Conservation (phyloP, 2,329 filamentous ascomycete species). For the Coleophoma eucalyptorum region DNA sequence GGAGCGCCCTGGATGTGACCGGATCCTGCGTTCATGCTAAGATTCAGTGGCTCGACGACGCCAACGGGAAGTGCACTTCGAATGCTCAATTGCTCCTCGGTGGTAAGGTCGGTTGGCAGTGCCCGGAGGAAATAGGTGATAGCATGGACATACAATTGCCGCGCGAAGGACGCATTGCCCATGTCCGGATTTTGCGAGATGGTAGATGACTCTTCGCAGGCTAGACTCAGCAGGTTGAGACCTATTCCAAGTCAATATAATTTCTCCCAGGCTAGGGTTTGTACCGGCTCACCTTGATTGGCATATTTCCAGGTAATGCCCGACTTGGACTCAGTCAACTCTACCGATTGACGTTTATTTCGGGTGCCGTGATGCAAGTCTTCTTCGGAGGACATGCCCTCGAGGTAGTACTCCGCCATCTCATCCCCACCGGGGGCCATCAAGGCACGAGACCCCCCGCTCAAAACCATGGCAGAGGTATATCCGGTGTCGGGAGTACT, state of each 20-base stretch:
- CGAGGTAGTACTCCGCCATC: constrained; percentile 10
- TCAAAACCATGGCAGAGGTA: constrained; percentile 17
- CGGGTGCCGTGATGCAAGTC: constrained; percentile 4
- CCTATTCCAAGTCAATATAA: constrained; percentile 26
- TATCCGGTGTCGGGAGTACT: constrained; percentile 19
- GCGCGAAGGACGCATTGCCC: constrained; percentile 42
- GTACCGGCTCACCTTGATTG: constrained; percentile 36
- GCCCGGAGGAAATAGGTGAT: constrained; percentile 61
- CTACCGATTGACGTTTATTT: constrained; percentile 3
- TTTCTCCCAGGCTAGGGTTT: not conserved
- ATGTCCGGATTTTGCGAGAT: constrained; percentile 23
- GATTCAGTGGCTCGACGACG: constrained; percentile 16
- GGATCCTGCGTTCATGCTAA: constrained; percentile 5
- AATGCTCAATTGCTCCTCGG: constrained; percentile 48
- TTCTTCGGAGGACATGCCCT: constrained; percentile 14
- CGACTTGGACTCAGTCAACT: constrained; percentile 20
- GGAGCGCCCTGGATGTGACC: not conserved
- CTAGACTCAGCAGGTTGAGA: constrained; percentile 39
- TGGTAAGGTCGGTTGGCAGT: constrained; percentile 52
- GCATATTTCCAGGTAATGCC: constrained; percentile 49
- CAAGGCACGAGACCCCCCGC: not conserved
- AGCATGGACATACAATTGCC: constrained; percentile 61
- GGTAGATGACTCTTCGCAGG: constrained; percentile 38
- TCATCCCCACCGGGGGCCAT: constrained; percentile 8
- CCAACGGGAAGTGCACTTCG: constrained; percentile 43